A percentile compares a stretch with the other conserved stretches of the same genome.
These are phyloP conservation scores for Sugiyamaella japonica DNA, from an alignment of 1,139 yeast genomes.

Conservation along the genomic window DNA sequence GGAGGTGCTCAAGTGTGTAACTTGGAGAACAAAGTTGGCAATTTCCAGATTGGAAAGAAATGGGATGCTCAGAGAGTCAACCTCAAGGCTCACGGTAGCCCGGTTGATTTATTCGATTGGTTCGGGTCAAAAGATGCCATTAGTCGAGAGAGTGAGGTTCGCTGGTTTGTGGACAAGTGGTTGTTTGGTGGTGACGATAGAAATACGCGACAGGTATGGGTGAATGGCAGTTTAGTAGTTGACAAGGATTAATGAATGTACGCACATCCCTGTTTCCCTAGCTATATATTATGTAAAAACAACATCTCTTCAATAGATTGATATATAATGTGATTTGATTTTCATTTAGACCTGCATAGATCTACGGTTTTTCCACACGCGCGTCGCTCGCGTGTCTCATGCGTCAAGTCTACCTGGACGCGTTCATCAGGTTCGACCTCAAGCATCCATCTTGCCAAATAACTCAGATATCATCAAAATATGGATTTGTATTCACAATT, in stretches of 20 bases:
- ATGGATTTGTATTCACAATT: background rate
- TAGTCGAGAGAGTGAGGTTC: slow-evolving; percentile 28
- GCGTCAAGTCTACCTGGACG: no score
- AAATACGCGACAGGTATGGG: slow-evolving; percentile 79
- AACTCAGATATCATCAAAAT: background rate
- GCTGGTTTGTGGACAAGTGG: slow-evolving; percentile 77
- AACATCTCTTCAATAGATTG: background rate
- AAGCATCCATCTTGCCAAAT: no score
- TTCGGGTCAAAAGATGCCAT: slow-evolving; percentile 40
- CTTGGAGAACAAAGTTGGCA: slow-evolving; percentile 59
- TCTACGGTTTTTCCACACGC: background rate
- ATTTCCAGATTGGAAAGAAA: slow-evolving; percentile 70
- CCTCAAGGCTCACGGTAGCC: slow-evolving; percentile 51
- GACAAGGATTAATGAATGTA: slow-evolving; percentile 43
- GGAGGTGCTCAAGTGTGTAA: slow-evolving; percentile 88
- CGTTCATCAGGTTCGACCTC: no score
- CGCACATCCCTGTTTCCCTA: no score
- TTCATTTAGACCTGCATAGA: background rate
- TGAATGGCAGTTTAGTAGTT: slow-evolving; percentile 65
- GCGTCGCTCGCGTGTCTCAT: background rate
- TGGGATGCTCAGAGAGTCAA: slow-evolving; percentile 86
- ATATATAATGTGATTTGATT: background rate
- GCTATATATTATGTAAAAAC: no score
- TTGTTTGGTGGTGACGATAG: slow-evolving; percentile 94
- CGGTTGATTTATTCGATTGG: slow-evolving; percentile 75